phyloP scores from a whole-genome alignment of 768 basidiomycete species.

The Pulveroboletus sp. region DNA sequence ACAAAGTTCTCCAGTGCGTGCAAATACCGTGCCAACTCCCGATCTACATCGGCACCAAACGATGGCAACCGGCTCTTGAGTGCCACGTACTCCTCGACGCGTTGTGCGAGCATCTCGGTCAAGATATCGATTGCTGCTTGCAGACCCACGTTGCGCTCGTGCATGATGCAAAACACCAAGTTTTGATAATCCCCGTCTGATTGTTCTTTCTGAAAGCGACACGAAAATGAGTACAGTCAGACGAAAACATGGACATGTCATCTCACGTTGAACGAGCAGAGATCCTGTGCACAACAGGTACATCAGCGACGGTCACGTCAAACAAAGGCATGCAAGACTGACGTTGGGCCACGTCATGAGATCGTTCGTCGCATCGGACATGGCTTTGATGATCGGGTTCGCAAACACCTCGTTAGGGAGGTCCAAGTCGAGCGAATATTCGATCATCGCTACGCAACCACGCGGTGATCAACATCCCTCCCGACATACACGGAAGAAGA shows the following conservation, averaged over 20 bases:
- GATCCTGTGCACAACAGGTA: conserved; percentile 20
- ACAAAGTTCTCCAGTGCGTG: conserved; percentile 37
- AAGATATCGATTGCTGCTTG: conserved; percentile 36
- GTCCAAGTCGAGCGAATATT: conserved; percentile 37
- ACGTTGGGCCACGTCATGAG: conserved; percentile 44
- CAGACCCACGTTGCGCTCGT: conserved; percentile 31
- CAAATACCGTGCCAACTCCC: conserved; percentile 33
- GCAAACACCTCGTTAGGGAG: conserved; percentile 37
- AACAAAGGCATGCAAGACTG: conserved; percentile 12
- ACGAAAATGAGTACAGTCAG: no score
- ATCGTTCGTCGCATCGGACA: conserved; percentile 40
- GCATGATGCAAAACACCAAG: conserved; percentile 39
- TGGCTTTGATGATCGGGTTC: conserved; percentile 31
- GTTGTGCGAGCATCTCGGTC: conserved; percentile 36
- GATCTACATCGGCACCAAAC: conserved; percentile 34
- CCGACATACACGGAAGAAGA: neutral
- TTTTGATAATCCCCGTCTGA: conserved; percentile 40
- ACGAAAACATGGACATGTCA: neutral
- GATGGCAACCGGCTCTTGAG: conserved; percentile 35
- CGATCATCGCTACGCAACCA: conserved; percentile 29
- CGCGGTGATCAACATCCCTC: neutral
- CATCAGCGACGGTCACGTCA: conserved; percentile 11
- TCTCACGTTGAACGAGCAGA: conserved; percentile 30
- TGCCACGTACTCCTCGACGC: conserved; percentile 32
- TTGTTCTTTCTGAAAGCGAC: conserved; percentile 37